A percentile compares a stretch with the other conserved stretches of the same genome.
Evolutionary conservation across 1,284 basidiomycete species (phyloP).

Genomic region (Ustilago hordei): DNA sequence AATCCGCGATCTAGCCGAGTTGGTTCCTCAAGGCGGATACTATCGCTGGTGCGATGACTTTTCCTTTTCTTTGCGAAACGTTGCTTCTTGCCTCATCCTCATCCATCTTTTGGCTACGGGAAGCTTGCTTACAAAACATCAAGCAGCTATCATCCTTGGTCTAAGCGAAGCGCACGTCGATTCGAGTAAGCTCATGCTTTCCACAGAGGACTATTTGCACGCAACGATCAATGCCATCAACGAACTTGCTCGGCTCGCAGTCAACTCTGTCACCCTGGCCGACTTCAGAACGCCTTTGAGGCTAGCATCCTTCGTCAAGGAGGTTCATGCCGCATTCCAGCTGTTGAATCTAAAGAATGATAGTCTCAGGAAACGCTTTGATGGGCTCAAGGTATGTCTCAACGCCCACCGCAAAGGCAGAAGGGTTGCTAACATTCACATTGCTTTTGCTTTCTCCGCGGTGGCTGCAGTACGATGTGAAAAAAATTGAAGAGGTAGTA

Average conservation of each 20-base stretch:
- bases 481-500: conserved; percentile 67
- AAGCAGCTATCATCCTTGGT: conserved; percentile 36
- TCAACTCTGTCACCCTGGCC: conserved; percentile 55
- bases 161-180: background rate
- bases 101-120: conserved; percentile 46
- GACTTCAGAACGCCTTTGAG: conserved; percentile 61
- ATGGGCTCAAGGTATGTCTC: conserved; percentile 61
- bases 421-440: background rate
- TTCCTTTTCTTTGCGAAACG: conserved; percentile 22
- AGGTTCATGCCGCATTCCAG: conserved; percentile 65
- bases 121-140: conserved; percentile 45
- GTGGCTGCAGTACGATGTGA: conserved; percentile 64
- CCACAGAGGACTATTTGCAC: conserved; percentile 66
- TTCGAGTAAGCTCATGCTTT: conserved; percentile 28
- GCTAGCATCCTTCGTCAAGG: conserved; percentile 62
- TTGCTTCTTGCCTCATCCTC: conserved; percentile 28
- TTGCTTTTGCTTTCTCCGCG: background rate
- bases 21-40: conserved; percentile 38
- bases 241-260: conserved; percentile 56
- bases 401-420: too few species aligned
- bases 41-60: conserved; percentile 50
- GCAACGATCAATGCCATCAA: conserved; percentile 59
- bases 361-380: conserved; percentile 62
- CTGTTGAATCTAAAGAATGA: conserved; percentile 69
- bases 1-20: conserved; percentile 12